phyloP scores from a whole-genome alignment of 495 filamentous ascomycete genomes.

The Lentithecium fluviatile region DNA sequence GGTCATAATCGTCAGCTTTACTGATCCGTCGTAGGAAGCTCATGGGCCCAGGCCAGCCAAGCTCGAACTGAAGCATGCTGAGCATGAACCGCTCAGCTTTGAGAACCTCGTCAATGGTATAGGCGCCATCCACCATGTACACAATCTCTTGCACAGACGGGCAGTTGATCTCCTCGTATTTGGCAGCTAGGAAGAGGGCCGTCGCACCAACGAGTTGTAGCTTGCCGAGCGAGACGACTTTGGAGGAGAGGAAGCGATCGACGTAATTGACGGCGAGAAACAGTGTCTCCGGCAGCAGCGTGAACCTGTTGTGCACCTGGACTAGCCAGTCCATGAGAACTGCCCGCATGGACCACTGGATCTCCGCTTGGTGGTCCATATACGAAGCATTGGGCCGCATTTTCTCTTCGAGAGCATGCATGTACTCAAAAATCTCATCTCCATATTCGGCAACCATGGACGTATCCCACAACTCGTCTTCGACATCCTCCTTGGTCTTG shows the following conservation, averaged over 20 bases:
- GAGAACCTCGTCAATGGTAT: conserved; percentile 84
- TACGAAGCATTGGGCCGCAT: conserved; percentile 87
- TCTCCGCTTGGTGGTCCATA: conserved; percentile 96
- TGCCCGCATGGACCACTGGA: conserved; percentile 97
- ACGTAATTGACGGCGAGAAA: conserved; percentile 94
- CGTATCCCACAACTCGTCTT: conserved; percentile 90
- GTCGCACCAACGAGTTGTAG: conserved; percentile 95
- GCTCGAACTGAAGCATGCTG: conserved; percentile 87
- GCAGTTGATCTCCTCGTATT: conserved; percentile 98
- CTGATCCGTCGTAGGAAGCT: conserved; percentile 94
- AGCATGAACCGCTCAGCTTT: conserved; percentile 99
- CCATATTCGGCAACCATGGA: conserved; percentile 98
- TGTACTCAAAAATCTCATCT: conserved; percentile 91
- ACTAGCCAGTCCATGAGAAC: conserved; percentile 98
- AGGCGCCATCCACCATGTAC: conserved; percentile 96
- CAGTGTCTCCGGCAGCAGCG: conserved; percentile 86
- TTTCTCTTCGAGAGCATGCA: conserved; percentile 78
- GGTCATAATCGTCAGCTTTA: conserved; percentile 97
- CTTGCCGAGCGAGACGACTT: conserved; percentile 91
- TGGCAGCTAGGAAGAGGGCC: conserved; percentile 92
- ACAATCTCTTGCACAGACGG: conserved; percentile 93
- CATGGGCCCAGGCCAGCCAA: conserved; percentile 97
- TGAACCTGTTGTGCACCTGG: conserved; percentile 91
- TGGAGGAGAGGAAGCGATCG: conserved; percentile 91
- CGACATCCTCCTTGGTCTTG: conserved; percentile 61